Conservation (phyloP, 306 rosid genomes). For the Vigna hirtella region DNA sequence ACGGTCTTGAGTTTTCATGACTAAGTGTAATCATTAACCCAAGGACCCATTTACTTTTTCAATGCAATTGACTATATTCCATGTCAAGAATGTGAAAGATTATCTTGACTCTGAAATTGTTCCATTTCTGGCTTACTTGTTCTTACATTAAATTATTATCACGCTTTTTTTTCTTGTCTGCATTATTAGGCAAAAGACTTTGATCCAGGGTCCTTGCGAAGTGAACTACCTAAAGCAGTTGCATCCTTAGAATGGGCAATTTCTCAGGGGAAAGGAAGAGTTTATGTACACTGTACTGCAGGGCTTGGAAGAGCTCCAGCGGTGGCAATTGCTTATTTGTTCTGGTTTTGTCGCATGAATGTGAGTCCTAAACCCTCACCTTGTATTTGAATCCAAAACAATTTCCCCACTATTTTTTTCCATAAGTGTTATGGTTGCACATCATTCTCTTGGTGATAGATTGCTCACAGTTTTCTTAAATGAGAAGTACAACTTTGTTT, state of each 20-base stretch:
- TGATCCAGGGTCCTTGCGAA: conserved; percentile 85
- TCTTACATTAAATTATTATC: conserved; percentile 24
- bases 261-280: conserved; percentile 81
- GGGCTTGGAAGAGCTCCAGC: conserved; percentile 98
- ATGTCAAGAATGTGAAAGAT: neutral
- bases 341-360: conserved; percentile 86
- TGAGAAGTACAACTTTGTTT: neutral
- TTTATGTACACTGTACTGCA: conserved; percentile 87
- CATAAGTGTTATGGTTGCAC: conserved; percentile 15
- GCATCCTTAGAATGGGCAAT: conserved; percentile 91
- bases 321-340: conserved; percentile 85
- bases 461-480: conserved; percentile 27
- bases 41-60: conserved; percentile 6
- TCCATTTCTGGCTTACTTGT: conserved; percentile 19
- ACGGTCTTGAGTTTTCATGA: neutral
- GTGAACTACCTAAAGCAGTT: conserved; percentile 85
- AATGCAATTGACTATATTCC: conserved; percentile 10
- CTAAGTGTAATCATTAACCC: conserved; percentile 16
- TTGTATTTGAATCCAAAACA: conserved; percentile 22
- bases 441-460: conserved; percentile 3
- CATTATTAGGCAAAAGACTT: conserved; percentile 80
- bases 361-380: conserved; percentile 53
- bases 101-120: conserved; percentile 13
- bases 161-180: conserved; percentile 20
- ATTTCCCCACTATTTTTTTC: conserved; percentile 14